Conservation (phyloP, 805 yeast genomes). For the Metschnikowia dekortorum region DNA sequence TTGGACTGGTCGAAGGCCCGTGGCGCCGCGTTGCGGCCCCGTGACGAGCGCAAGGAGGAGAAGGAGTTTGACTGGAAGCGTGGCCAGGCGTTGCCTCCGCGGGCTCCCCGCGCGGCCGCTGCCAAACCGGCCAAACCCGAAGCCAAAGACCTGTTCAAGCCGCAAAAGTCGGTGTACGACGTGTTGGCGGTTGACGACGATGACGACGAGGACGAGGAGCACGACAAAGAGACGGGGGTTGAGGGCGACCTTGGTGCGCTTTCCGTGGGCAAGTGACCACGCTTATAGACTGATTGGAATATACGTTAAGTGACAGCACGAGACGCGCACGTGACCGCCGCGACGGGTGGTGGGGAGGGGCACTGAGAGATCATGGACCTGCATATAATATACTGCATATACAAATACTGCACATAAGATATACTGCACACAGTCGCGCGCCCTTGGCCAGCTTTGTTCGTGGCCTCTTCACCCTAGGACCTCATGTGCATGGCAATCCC, state of each 20-base stretch:
- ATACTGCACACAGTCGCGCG: neutral
- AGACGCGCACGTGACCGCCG: neutral
- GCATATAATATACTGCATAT: too few relatives aligned
- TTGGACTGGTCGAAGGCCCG: constrained; percentile 24
- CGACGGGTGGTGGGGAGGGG: too few relatives aligned
- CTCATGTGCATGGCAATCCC: constrained; percentile 1
- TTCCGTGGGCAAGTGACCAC: constrained; percentile 8
- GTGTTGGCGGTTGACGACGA: constrained; percentile 18
- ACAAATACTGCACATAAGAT: too few relatives aligned
- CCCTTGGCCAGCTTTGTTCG: too few relatives aligned
- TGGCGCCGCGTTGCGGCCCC: constrained; percentile 17
- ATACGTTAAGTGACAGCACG: neutral
- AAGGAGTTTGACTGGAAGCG: constrained; percentile 36
- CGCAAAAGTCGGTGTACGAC: constrained; percentile 18
- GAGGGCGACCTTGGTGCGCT: constrained; percentile 12
- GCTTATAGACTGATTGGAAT: neutral
- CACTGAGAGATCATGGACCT: too few relatives aligned
- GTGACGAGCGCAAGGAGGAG: constrained; percentile 26
- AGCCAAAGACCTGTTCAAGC: constrained; percentile 11
- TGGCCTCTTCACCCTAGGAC: too few relatives aligned
- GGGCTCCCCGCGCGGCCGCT: constrained; percentile 2
- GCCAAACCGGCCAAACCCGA: constrained; percentile 8
- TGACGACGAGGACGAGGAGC: constrained; percentile 15
- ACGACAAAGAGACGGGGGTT: constrained; percentile 13
- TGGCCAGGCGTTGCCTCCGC: constrained; percentile 29